Evolutionary conservation across 2,329 filamentous ascomycete genomes (phyloP).

Genomic region (Madurella fahalii): DNA sequence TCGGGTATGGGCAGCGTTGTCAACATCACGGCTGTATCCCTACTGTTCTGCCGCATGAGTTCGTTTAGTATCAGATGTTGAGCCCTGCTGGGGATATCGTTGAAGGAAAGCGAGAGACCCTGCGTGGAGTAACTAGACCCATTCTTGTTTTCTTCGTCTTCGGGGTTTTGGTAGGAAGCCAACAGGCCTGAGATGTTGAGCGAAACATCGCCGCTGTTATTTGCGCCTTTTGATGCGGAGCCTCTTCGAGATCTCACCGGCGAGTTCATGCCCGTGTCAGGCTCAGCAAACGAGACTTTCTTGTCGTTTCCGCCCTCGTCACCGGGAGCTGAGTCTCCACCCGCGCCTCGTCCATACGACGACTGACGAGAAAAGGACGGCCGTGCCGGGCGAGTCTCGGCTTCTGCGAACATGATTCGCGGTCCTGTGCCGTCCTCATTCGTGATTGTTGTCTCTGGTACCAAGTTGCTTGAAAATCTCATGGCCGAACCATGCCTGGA

Average conservation of each 20-base stretch:
- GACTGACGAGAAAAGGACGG: slow-evolving; percentile 42
- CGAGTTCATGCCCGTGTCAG: slow-evolving; percentile 20
- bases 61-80: slow-evolving; percentile 87
- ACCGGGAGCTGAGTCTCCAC: slow-evolving; percentile 39
- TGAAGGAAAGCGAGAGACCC: slow-evolving; percentile 71
- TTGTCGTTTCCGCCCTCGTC: slow-evolving; percentile 56
- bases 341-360: slow-evolving; percentile 55
- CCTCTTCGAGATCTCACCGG: slow-evolving; percentile 40
- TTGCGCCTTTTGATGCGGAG: slow-evolving; percentile 37
- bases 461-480: slow-evolving; percentile 68
- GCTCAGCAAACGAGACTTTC: slow-evolving; percentile 60
- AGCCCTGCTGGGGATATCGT: slow-evolving; percentile 77
- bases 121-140: slow-evolving; percentile 54
- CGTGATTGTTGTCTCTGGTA: slow-evolving; percentile 65
- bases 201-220: slow-evolving; percentile 32
- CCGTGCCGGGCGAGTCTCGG: slow-evolving; percentile 32
- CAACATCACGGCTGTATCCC: slow-evolving; percentile 71
- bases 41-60: slow-evolving; percentile 65
- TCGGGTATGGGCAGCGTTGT: slow-evolving; percentile 79
- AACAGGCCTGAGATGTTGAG: slow-evolving; percentile 44
- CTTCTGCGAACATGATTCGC: slow-evolving; percentile 70
- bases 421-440: slow-evolving; percentile 62
- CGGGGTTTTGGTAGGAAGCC: slow-evolving; percentile 35
- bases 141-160: slow-evolving; percentile 28
- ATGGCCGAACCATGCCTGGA: slow-evolving; percentile 46